These are phyloP conservation scores for Kluyveromyces sp. DNA, from an alignment of 1,139 yeast genomes.

Conservation along the genomic window DNA sequence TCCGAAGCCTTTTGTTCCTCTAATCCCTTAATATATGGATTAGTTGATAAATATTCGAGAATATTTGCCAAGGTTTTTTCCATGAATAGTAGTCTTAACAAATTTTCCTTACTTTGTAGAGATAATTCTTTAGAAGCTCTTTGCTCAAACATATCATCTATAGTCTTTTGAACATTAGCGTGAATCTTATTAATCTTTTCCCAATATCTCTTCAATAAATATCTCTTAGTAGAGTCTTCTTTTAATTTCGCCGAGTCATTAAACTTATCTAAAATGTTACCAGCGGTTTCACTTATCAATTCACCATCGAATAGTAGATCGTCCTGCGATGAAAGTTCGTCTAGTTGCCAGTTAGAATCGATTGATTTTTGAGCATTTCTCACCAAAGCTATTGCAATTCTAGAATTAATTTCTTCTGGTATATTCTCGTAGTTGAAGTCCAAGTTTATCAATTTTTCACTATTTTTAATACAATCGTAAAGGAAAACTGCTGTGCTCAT, in stretches of 20 bases:
- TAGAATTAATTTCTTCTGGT: slow-evolving; percentile 63
- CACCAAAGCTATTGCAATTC: slow-evolving; percentile 76
- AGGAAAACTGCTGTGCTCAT: slow-evolving; percentile 57
- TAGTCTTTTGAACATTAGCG: slow-evolving; percentile 49
- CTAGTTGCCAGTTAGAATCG: slow-evolving; percentile 35
- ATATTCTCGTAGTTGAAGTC: slow-evolving; percentile 66
- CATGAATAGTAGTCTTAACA: slow-evolving; percentile 53
- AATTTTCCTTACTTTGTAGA: slow-evolving; percentile 63
- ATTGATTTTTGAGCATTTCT: slow-evolving; percentile 66
- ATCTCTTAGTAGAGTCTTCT: slow-evolving; percentile 34
- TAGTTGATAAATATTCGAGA: slow-evolving; percentile 41
- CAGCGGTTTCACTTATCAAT: slow-evolving; percentile 58
- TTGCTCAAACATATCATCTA: slow-evolving; percentile 52
- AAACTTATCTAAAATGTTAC: slow-evolving; percentile 41
- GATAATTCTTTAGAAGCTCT: slow-evolving; percentile 51
- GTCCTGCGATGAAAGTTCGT: slow-evolving; percentile 33
- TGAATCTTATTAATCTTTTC: slow-evolving; percentile 47
- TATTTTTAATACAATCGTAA: slow-evolving; percentile 61
- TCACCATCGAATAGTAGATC: slow-evolving; percentile 49
- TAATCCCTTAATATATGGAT: slow-evolving; percentile 16
- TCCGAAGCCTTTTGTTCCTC: slow-evolving; percentile 10
- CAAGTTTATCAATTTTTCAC: slow-evolving; percentile 56
- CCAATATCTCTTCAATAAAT: slow-evolving; percentile 39
- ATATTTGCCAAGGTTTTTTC: slow-evolving; percentile 62
- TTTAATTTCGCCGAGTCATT: slow-evolving; percentile 20